A percentile compares a stretch with the other conserved stretches of the same genome.
Evolutionary conservation across 1,284 basidiomycete species (phyloP).

Genomic region (Hypsizygus ulmarius): DNA sequence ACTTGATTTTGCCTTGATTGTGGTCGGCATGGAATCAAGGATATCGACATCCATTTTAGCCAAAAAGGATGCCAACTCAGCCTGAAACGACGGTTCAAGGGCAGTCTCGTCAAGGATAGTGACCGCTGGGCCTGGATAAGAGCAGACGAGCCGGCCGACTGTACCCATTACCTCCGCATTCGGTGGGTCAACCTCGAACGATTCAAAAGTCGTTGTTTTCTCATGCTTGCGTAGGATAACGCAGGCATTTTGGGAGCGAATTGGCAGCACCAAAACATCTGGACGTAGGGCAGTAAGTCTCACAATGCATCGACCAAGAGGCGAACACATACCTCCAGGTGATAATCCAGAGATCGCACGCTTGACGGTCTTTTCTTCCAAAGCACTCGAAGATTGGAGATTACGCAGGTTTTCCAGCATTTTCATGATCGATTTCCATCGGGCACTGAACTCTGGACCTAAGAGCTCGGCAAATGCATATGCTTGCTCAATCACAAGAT

Average conservation of each 20-base stretch:
- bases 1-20: conserved; percentile 26
- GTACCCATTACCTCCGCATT: conserved; percentile 32
- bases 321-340: conserved; percentile 19
- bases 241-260: conserved; percentile 45
- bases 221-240: conserved; percentile 34
- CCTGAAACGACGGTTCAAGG: conserved; percentile 20
- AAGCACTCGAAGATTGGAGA: background rate
- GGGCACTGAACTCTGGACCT: background rate
- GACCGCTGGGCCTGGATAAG: conserved; percentile 30
- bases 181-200: conserved; percentile 40
- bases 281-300: background rate
- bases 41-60: conserved; percentile 30
- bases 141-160: conserved; percentile 37
- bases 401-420: conserved; percentile 24
- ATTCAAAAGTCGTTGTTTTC: conserved; percentile 32
- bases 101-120: conserved; percentile 20
- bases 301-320: background rate
- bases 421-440: conserved; percentile 24
- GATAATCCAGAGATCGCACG: conserved; percentile 15
- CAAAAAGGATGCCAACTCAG: conserved; percentile 32
- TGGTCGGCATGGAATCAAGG: conserved; percentile 21
- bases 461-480: conserved; percentile 9
- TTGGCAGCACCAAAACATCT: conserved; percentile 35
- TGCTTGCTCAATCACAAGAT: conserved; percentile 15
- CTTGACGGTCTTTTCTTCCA: conserved; percentile 7